Conservation (phyloP, 345 rosid genomes). For the Citropsis articulata region DNA sequence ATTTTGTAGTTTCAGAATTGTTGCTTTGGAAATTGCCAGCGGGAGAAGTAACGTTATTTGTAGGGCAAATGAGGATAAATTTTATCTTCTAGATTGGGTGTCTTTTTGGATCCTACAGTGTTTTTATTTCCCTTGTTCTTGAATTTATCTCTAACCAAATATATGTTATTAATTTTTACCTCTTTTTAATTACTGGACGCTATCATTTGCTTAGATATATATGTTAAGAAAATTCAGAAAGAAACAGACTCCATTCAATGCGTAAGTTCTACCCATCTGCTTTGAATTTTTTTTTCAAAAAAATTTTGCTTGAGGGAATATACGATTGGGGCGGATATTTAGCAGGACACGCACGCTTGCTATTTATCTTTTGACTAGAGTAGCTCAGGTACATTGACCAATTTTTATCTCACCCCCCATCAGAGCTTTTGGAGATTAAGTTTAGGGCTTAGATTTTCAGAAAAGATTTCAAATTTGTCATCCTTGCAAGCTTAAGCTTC, state of each 20-base stretch:
- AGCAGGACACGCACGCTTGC: slow-evolving; percentile 98
- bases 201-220: slow-evolving; percentile 95
- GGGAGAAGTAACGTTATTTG: too few species aligned
- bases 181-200: slow-evolving; percentile 44
- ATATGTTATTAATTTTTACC: too few species aligned
- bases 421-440: slow-evolving; percentile 2
- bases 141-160: too few species aligned
- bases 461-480: too few species aligned
- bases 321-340: slow-evolving; percentile 87
- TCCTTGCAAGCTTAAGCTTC: too few species aligned
- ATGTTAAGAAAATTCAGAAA: slow-evolving; percentile 76
- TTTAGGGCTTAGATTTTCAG: background rate
- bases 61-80: too few species aligned
- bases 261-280: slow-evolving; percentile 45
- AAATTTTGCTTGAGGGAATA: slow-evolving; percentile 60
- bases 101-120: too few species aligned
- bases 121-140: too few species aligned
- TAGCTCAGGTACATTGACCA: slow-evolving; percentile 64
- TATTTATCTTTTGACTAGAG: slow-evolving; percentile 82
- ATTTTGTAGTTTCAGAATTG: too few species aligned
- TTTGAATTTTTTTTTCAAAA: slow-evolving; percentile 27
- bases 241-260: slow-evolving; percentile 80
- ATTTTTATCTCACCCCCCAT: background rate
- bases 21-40: too few species aligned
- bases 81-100: too few species aligned